phyloP scores from a whole-genome alignment of 116 monocot species.

The Zostera marina region DNA sequence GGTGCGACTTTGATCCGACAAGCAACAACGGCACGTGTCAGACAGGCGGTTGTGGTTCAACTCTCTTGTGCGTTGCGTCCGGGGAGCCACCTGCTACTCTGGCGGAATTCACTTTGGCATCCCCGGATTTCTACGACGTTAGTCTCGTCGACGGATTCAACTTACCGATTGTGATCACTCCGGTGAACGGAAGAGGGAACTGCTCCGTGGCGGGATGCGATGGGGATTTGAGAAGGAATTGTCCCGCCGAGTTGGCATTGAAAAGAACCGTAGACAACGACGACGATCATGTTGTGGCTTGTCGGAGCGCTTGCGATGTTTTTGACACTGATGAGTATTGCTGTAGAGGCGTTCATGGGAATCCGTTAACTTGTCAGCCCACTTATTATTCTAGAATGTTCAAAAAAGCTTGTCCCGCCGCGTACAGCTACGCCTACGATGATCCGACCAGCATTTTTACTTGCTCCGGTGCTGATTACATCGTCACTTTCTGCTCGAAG shows the following conservation, averaged over 20 bases:
- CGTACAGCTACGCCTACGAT: slow-evolving; percentile 62
- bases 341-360: slow-evolving; percentile 45
- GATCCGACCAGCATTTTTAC: slow-evolving; percentile 51
- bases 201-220: slow-evolving; percentile 58
- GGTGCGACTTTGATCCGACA: slow-evolving; percentile 49
- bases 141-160: slow-evolving; percentile 87
- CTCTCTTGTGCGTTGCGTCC: slow-evolving; percentile 34
- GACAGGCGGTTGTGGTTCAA: background rate
- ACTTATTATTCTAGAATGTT: slow-evolving; percentile 49
- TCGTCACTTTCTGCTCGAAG: slow-evolving; percentile 43
- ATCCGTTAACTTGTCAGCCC: slow-evolving; percentile 35
- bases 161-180: slow-evolving; percentile 41
- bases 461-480: slow-evolving; percentile 34
- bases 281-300: slow-evolving; percentile 27
- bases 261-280: too few relatives aligned
- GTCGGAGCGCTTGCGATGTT: slow-evolving; percentile 70
- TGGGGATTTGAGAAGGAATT: slow-evolving; percentile 25
- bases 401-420: slow-evolving; percentile 38
- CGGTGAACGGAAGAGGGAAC: slow-evolving; percentile 40
- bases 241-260: slow-evolving; percentile 40
- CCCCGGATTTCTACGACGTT: slow-evolving; percentile 60
- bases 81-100: slow-evolving; percentile 49
- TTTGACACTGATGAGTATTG: slow-evolving; percentile 66
- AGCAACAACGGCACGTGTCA: slow-evolving; percentile 45
- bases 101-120: slow-evolving; percentile 65